Percentiles rank a stretch among this genome's conserved stretches.
phyloP scores from a whole-genome alignment of 1,284 basidiomycete genomes.

The Tylopilus sp. region DNA sequence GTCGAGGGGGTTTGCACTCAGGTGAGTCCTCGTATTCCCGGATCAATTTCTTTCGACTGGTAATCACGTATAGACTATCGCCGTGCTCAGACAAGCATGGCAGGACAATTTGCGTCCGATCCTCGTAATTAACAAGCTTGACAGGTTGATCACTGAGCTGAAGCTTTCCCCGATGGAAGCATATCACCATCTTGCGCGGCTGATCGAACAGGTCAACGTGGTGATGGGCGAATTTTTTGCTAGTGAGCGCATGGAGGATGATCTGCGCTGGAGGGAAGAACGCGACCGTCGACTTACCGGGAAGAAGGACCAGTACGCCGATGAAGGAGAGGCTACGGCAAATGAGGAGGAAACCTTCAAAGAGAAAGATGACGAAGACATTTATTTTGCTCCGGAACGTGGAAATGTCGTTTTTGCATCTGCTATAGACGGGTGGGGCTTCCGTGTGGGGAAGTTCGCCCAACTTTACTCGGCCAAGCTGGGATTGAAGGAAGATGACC shows the following conservation, averaged over 20 bases:
- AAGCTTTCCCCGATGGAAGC: constrained; percentile 90
- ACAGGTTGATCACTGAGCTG: constrained; percentile 92
- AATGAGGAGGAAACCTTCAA: constrained; percentile 67
- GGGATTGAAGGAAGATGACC: constrained; percentile 84
- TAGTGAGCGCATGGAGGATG: constrained; percentile 95
- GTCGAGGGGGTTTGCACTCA: constrained; percentile 99
- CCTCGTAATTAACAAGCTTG: constrained; percentile 97
- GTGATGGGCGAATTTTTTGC: constrained; percentile 98
- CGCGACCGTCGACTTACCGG: constrained; percentile 77
- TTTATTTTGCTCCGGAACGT: constrained; percentile 95
- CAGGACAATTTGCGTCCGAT: constrained; percentile 86
- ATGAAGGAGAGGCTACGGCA: constrained; percentile 57
- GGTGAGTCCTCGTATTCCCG: constrained; percentile 42
- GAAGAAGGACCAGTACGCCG: constrained; percentile 68
- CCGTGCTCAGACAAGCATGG: constrained; percentile 95
- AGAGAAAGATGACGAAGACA: constrained; percentile 95
- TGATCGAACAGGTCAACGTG: constrained; percentile 98
- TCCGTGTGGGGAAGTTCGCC: constrained; percentile 91
- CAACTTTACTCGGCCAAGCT: constrained; percentile 91
- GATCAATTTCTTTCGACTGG: neutral
- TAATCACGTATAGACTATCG: constrained; percentile 67
- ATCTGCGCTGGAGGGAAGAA: constrained; percentile 90
- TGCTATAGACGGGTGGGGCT: constrained; percentile 98
- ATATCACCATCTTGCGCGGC: constrained; percentile 87
- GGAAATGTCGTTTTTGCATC: constrained; percentile 98